Evolutionary conservation across 2,329 filamentous ascomycete species (phyloP).

Genomic region (Aspergillus oerlinghausenensis): DNA sequence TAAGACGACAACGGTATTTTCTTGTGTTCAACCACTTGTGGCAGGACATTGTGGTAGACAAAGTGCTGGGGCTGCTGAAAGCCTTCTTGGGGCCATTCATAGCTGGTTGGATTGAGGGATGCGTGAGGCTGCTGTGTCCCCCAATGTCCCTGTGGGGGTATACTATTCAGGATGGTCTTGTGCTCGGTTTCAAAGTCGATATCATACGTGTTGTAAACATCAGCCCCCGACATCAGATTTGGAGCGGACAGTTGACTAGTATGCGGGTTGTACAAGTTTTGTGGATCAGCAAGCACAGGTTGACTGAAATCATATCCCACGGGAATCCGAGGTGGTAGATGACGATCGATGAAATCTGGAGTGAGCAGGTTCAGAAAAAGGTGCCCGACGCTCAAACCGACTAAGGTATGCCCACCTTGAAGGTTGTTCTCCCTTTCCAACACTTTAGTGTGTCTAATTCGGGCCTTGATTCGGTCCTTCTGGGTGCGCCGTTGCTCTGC

Average conservation of each 20-base stretch:
- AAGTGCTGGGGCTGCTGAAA: not conserved
- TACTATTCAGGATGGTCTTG: not conserved
- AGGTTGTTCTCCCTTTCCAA: too few species aligned
- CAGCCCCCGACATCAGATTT: not conserved
- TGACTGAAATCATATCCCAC: too few species aligned
- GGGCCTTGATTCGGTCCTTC: conserved; percentile 93
- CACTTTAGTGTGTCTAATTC: conserved; percentile 95
- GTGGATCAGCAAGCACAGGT: too few species aligned
- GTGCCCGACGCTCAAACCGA: too few species aligned
- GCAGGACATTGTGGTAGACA: not conserved
- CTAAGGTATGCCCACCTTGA: too few species aligned
- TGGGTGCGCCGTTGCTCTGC: conserved; percentile 77
- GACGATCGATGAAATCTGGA: too few species aligned
- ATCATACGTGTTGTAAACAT: too few species aligned
- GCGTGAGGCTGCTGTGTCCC: not conserved
- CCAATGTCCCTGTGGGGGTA: not conserved
- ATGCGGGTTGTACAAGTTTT: too few species aligned
- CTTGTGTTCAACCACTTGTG: not conserved
- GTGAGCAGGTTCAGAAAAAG: too few species aligned
- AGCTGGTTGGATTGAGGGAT: not conserved
- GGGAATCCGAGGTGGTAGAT: too few species aligned
- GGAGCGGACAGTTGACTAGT: too few species aligned
- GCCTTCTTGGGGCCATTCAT: not conserved
- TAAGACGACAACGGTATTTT: conserved; percentile 17
- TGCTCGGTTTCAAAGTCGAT: not conserved